These are phyloP conservation scores for Chenopodium formosanum DNA, from an alignment of 148 eudicot genomes.

Conservation along the genomic window DNA sequence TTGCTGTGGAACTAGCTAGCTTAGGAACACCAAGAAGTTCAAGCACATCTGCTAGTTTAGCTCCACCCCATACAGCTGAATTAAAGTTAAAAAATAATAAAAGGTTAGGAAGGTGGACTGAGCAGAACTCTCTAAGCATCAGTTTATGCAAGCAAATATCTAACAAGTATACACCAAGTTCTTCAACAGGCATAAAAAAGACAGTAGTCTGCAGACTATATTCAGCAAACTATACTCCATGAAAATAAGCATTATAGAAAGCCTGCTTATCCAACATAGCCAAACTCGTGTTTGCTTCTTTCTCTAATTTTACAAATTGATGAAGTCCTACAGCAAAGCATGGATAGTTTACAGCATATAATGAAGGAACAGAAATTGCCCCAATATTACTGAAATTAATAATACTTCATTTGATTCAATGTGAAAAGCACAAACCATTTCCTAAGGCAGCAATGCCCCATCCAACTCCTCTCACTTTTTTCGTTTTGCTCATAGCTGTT, in stretches of 20 bases:
- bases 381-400: not conserved
- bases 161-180: not conserved
- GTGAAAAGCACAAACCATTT: constrained; percentile 60
- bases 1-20: constrained; percentile 49
- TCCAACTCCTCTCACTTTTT: constrained; percentile 90
- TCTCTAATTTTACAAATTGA: not conserved
- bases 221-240: not conserved
- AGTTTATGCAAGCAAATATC: constrained; percentile 3
- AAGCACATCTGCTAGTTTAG: constrained; percentile 90
- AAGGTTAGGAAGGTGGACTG: not conserved
- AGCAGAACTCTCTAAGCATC: constrained; percentile 8
- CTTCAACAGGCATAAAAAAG: not conserved
- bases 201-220: not conserved
- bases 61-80: constrained; percentile 92
- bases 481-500: constrained; percentile 88
- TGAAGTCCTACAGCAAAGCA: not conserved
- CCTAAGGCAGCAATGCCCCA: constrained; percentile 91
- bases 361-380: not conserved
- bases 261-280: not conserved
- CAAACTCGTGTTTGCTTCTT: not conserved
- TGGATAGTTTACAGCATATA: not conserved
- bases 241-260: not conserved
- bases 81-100: constrained; percentile 15
- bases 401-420: no score
- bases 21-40: constrained; percentile 79